Conservation (phyloP, 2,329 filamentous ascomycete genomes). For the Colletotrichum plurivorum region DNA sequence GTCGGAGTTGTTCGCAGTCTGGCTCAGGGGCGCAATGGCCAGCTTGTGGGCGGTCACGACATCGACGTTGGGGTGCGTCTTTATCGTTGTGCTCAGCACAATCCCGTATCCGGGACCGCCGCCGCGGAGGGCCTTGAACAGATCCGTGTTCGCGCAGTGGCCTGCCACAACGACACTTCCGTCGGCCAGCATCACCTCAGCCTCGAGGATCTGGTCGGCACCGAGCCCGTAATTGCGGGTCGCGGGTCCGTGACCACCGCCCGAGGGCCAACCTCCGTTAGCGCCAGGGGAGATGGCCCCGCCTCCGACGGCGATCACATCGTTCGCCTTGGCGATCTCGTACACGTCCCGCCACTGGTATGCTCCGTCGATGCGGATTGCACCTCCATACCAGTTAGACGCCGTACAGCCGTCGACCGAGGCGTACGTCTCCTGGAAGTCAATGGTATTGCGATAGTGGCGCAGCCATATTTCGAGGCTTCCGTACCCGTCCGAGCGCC, state of each 20-base stretch:
- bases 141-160: conserved; percentile 50
- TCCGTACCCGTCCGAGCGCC: conserved; percentile 33
- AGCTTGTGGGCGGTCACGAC: conserved; percentile 40
- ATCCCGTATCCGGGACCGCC: conserved; percentile 63
- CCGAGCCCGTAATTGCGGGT: conserved; percentile 57
- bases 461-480: no score
- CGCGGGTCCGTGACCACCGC: conserved; percentile 58
- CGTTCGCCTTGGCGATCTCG: conserved; percentile 46
- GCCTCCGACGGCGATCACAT: conserved; percentile 53
- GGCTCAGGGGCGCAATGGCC: no score
- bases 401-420: neutral
- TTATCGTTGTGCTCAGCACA: conserved; percentile 67
- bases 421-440: no score
- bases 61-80: conserved; percentile 59
- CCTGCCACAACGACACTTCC: conserved; percentile 53
- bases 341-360: conserved; percentile 53
- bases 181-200: conserved; percentile 55
- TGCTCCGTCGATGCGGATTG: conserved; percentile 52
- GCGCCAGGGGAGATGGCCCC: conserved; percentile 45
- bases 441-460: no score
- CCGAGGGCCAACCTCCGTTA: conserved; percentile 55
- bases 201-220: conserved; percentile 60
- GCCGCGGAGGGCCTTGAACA: conserved; percentile 57
- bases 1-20: conserved; percentile 44
- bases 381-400: conserved; percentile 50